phyloP scores from a whole-genome alignment of 768 basidiomycete species.

The Termitomyces sp. region DNA sequence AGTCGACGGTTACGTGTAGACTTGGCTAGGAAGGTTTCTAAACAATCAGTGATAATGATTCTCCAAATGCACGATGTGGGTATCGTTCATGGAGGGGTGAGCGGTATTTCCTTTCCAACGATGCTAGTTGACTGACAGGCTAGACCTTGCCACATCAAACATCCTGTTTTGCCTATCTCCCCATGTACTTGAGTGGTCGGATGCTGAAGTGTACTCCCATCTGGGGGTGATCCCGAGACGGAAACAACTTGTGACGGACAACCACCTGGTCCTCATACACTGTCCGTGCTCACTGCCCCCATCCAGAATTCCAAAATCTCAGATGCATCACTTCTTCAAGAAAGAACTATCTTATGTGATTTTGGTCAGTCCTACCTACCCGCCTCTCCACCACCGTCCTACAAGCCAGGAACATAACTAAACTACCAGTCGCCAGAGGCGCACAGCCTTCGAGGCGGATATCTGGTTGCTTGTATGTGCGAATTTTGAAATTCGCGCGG shows the following conservation, averaged over 20 bases:
- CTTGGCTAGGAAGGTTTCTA: slow-evolving; percentile 33
- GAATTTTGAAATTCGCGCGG: slow-evolving; percentile 41
- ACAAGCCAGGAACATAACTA: slow-evolving; percentile 28
- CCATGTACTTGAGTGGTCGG: slow-evolving; percentile 28
- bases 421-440: slow-evolving; percentile 34
- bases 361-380: slow-evolving; percentile 35
- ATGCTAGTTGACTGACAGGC: slow-evolving; percentile 6
- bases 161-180: slow-evolving; percentile 29
- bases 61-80: slow-evolving; percentile 30
- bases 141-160: slow-evolving; percentile 38
- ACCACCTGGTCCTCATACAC: slow-evolving; percentile 26
- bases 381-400: slow-evolving; percentile 22
- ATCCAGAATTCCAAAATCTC: slow-evolving; percentile 21
- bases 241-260: slow-evolving; percentile 24
- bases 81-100: slow-evolving; percentile 34
- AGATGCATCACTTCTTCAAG: slow-evolving; percentile 26
- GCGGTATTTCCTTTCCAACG: not conserved
- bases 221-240: slow-evolving; percentile 29
- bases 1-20: slow-evolving; percentile 31
- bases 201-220: slow-evolving; percentile 27
- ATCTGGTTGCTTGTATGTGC: slow-evolving; percentile 40
- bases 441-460: slow-evolving; percentile 26
- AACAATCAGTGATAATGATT: slow-evolving; percentile 24
- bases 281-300: slow-evolving; percentile 24
- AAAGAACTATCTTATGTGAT: slow-evolving; percentile 29